phyloP scores from a whole-genome alignment of 495 filamentous ascomycete genomes.

The Penicillium ochrochloron region DNA sequence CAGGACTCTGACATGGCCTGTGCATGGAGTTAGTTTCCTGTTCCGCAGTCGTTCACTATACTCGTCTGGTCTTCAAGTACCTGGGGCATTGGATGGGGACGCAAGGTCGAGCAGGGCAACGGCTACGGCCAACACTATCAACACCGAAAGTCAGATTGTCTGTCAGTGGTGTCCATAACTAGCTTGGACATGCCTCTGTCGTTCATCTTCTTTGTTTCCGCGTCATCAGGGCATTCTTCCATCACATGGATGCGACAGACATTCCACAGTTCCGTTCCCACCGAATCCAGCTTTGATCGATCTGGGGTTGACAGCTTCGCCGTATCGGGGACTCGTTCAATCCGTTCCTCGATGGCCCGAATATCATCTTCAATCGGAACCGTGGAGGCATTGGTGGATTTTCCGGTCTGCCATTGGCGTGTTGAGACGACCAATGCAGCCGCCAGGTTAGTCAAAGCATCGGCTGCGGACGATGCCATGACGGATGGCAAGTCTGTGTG shows the following conservation, averaged over 20 bases:
- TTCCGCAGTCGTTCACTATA: background rate
- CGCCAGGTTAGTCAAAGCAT: background rate
- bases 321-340: background rate
- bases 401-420: background rate
- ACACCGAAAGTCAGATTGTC: conserved; percentile 28
- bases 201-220: background rate
- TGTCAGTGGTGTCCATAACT: background rate
- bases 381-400: background rate
- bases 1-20: conserved; percentile 61
- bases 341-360: background rate
- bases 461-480: background rate
- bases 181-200: background rate
- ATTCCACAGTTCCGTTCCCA: conserved; percentile 46
- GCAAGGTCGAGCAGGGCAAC: background rate
- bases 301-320: background rate
- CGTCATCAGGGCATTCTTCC: background rate
- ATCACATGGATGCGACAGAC: conserved; percentile 22
- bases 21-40: background rate
- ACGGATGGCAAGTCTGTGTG: background rate
- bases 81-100: background rate
- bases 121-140: conserved; percentile 68
- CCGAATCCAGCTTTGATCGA: conserved; percentile 31
- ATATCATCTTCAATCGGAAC: background rate
- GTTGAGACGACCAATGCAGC: background rate
- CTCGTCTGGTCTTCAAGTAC: background rate